These are phyloP conservation scores for Trichoderma asperellum DNA, from an alignment of 2,329 filamentous ascomycete species.

Conservation along the genomic window DNA sequence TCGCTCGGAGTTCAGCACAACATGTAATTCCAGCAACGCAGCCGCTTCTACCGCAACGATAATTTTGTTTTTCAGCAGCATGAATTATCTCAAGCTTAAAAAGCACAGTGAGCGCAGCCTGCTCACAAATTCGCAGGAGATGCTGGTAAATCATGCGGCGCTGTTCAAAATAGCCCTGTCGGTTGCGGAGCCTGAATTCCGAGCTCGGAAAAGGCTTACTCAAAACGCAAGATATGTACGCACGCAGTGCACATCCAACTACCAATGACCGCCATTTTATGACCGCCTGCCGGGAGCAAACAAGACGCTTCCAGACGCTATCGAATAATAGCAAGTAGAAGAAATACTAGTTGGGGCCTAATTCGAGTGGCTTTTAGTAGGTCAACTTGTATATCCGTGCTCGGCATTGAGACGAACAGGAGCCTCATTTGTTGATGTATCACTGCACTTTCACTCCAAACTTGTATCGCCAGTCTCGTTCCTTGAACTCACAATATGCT, in stretches of 20 bases:
- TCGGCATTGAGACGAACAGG: neutral
- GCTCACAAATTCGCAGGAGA: neutral
- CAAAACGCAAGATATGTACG: neutral
- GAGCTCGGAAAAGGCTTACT: conserved; percentile 12
- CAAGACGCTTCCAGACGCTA: neutral
- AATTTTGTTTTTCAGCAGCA: neutral
- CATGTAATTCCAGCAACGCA: neutral
- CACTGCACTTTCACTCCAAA: neutral
- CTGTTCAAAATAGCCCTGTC: neutral
- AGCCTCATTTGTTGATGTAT: neutral
- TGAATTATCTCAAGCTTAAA: no score
- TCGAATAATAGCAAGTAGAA: neutral
- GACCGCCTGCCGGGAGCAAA: no score
- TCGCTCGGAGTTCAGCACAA: neutral
- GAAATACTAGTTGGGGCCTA: no score
- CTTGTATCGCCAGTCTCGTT: neutral
- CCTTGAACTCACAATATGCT: no score
- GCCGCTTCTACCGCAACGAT: neutral
- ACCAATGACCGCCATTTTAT: neutral
- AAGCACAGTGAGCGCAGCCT: neutral
- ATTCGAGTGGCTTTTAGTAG: neutral
- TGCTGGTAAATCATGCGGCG: neutral
- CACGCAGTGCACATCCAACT: neutral
- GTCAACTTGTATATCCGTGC: neutral
- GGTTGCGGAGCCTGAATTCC: conserved; percentile 6